Conservation (phyloP, 1,139 yeast genomes). For the Blastobotrys illinoisensis region DNA sequence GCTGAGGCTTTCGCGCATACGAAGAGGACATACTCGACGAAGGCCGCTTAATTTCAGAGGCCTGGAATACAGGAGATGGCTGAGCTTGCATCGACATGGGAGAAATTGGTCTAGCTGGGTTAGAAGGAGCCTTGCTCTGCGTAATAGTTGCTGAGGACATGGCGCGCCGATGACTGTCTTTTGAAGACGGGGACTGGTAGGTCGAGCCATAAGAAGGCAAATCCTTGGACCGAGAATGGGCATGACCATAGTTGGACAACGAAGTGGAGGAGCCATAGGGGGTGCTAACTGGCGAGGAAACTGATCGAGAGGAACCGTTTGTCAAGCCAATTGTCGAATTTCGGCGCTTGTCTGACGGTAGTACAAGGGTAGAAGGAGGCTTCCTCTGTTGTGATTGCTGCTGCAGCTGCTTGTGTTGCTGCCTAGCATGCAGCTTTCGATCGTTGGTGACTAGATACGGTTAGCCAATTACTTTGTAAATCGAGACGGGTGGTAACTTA, state of each 20-base stretch:
- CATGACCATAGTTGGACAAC: conserved; percentile 1
- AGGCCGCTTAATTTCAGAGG: not conserved
- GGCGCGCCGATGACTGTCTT: not conserved
- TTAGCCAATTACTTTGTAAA: too few relatives aligned
- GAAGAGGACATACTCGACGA: not conserved
- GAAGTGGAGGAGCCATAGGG: conserved; percentile 1
- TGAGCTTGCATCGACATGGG: not conserved
- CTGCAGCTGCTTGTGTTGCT: conserved; percentile 3
- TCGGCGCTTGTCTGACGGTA: conserved; percentile 30
- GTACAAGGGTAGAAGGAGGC: conserved; percentile 11
- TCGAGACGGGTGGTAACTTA: not conserved
- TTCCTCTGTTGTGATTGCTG: conserved; percentile 2
- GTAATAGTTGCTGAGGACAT: conserved; percentile 4
- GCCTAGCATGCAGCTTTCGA: not conserved
- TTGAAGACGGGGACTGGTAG: not conserved
- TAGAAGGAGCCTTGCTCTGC: conserved; percentile 1
- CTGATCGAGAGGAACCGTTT: conserved; percentile 9
- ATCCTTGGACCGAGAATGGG: not conserved
- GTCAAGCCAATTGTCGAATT: conserved; percentile 13
- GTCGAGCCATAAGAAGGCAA: not conserved
- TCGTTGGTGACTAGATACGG: not conserved
- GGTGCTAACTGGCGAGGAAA: conserved; percentile 3
- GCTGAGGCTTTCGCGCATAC: not conserved
- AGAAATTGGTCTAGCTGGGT: conserved; percentile 2
- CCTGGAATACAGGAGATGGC: not conserved